Conservation (phyloP, 2,329 filamentous ascomycete species). For the Sporothrix dimorphospora region DNA sequence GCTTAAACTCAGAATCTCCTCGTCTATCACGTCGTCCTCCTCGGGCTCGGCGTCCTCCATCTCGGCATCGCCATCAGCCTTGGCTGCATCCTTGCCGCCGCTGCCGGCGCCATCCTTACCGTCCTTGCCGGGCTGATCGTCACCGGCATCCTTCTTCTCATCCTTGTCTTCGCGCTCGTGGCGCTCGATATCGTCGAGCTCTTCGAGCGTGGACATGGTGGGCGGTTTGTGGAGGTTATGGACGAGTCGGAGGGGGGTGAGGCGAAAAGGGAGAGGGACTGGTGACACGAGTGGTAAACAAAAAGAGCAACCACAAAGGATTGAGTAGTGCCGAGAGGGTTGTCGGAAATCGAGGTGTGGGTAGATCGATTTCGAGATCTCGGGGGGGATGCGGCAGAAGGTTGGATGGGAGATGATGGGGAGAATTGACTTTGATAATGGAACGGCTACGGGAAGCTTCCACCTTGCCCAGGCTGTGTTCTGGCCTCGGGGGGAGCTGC, state of each 20-base stretch:
- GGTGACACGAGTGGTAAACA: not conserved
- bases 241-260: not conserved
- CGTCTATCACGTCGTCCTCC: conserved; percentile 83
- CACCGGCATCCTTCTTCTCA: conserved; percentile 41
- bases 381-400: conserved; percentile 16
- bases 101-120: conserved; percentile 52
- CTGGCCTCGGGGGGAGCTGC: conserved; percentile 25
- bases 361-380: conserved; percentile 7
- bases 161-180: conserved; percentile 70
- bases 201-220: conserved; percentile 86
- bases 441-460: conserved; percentile 24
- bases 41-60: conserved; percentile 83
- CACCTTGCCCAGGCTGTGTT: conserved; percentile 14
- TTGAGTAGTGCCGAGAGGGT: not conserved
- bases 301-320: not conserved
- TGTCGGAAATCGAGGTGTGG: not conserved
- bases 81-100: conserved; percentile 42
- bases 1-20: conserved; percentile 89
- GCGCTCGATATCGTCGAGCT: conserved; percentile 86
- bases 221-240: conserved; percentile 21
- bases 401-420: conserved; percentile 17
- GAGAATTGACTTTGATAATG: conserved; percentile 1
- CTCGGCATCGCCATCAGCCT: conserved; percentile 76
- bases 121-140: conserved; percentile 48
- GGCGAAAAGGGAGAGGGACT: not conserved